A percentile compares a stretch with the other conserved stretches of the same genome.
These are phyloP conservation scores for Acacia crassicarpa DNA, from an alignment of 306 rosid species.

Conservation along the genomic window DNA sequence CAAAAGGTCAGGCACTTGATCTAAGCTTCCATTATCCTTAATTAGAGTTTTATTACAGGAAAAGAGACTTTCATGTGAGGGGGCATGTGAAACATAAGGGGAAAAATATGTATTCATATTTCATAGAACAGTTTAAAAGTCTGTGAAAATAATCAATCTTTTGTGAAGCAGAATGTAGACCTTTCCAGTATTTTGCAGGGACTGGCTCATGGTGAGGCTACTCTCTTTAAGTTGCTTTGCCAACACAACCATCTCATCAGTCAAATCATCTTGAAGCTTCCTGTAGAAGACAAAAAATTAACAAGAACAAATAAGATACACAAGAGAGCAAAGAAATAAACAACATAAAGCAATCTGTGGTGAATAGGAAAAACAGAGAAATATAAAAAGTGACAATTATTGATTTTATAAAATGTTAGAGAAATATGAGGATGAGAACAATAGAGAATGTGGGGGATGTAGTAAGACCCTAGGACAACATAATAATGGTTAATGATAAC, in stretches of 20 bases:
- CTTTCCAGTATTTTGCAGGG: constrained; percentile 78
- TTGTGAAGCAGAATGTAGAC: constrained; percentile 38
- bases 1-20: neutral
- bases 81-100: neutral
- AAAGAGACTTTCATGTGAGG: neutral
- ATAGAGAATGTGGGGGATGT: neutral
- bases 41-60: neutral
- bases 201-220: constrained; percentile 79
- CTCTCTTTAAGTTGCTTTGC: constrained; percentile 94
- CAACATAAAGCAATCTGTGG: neutral
- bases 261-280: constrained; percentile 91
- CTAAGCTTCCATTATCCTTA: neutral
- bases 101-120: neutral
- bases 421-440: neutral
- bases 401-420: neutral
- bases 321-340: neutral
- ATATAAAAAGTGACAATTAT: constrained; percentile 5
- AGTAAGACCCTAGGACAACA: neutral
- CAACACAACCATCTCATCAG: constrained; percentile 92
- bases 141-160: neutral
- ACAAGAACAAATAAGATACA: neutral
- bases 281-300: constrained; percentile 38
- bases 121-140: neutral
- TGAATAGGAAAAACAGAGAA: constrained; percentile 5
- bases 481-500: neutral